Evolutionary conservation across 805 yeast species (phyloP).

Genomic region (Ogataea trehalophila): DNA sequence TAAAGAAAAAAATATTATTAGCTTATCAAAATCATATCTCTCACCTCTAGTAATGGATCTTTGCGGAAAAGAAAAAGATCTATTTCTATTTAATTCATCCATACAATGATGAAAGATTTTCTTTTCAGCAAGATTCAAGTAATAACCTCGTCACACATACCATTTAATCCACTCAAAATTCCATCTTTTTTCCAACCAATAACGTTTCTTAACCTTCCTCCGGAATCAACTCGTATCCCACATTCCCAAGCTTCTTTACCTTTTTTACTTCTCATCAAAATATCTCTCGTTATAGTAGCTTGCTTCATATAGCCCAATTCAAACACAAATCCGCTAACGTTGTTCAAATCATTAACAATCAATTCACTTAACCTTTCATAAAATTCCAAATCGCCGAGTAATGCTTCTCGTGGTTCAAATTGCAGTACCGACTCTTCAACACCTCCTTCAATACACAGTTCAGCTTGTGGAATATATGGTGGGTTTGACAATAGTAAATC

Average conservation of each 20-base stretch:
- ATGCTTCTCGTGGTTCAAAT: constrained; percentile 75
- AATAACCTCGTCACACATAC: constrained; percentile 14
- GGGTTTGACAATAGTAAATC: constrained; percentile 82
- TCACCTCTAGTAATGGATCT: too few species aligned
- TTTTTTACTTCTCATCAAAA: constrained; percentile 1
- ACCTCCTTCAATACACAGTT: constrained; percentile 37
- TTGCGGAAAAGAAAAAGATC: too few species aligned
- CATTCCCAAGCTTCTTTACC: constrained; percentile 32
- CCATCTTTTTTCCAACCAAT: constrained; percentile 46
- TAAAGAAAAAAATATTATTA: too few species aligned
- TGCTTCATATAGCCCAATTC: constrained; percentile 71
- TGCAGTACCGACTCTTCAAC: constrained; percentile 60
- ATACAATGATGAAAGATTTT: background rate
- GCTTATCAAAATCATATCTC: too few species aligned
- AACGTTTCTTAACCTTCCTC: constrained; percentile 52
- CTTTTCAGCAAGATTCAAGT: background rate
- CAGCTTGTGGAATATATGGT: constrained; percentile 65
- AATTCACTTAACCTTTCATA: constrained; percentile 51
- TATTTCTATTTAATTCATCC: too few species aligned
- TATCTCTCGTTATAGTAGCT: constrained; percentile 27
- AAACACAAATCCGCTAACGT: constrained; percentile 59
- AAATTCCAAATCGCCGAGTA: constrained; percentile 75
- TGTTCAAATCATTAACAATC: constrained; percentile 26
- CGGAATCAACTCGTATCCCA: constrained; percentile 47
- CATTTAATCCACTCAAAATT: constrained; percentile 7